Percentiles rank a stretch among this genome's conserved stretches.
These are phyloP conservation scores for Tylopilus sp. DNA, from an alignment of 1,284 basidiomycete genomes.

Conservation along the genomic window DNA sequence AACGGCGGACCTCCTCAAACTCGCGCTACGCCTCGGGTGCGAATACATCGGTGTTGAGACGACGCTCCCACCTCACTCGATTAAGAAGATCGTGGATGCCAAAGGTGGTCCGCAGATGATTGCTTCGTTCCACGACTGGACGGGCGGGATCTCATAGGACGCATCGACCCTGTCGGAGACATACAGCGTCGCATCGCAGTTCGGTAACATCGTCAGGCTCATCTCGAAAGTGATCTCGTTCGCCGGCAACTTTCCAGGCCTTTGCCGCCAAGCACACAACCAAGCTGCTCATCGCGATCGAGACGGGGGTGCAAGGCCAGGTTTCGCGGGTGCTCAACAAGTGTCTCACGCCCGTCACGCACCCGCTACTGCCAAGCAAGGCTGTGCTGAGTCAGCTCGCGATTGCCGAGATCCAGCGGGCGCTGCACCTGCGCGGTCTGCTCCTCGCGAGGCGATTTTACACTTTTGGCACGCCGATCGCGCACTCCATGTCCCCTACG, in stretches of 20 bases:
- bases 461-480: slow-evolving; percentile 84
- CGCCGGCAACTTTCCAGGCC: slow-evolving; percentile 75
- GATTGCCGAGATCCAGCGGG: slow-evolving; percentile 80
- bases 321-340: slow-evolving; percentile 85
- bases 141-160: slow-evolving; percentile 82
- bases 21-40: too few relatives aligned
- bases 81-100: slow-evolving; percentile 44
- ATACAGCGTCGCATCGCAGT: slow-evolving; percentile 59
- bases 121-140: slow-evolving; percentile 94
- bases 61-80: too few relatives aligned
- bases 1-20: slow-evolving; percentile 23
- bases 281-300: slow-evolving; percentile 90
- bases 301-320: slow-evolving; percentile 89
- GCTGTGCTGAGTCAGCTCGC: slow-evolving; percentile 94
- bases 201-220: slow-evolving; percentile 91
- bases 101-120: slow-evolving; percentile 82
- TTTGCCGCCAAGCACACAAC: slow-evolving; percentile 58
- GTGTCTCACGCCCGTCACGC: slow-evolving; percentile 87
- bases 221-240: slow-evolving; percentile 78
- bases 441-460: slow-evolving; percentile 76
- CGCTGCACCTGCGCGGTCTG: slow-evolving; percentile 77
- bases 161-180: slow-evolving; percentile 64
- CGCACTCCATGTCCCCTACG: slow-evolving; percentile 86
- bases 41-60: too few relatives aligned
- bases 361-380: slow-evolving; percentile 75